Evolutionary conservation across 108 stramenopile species (phyloP), one percentile per base, ranked within the genome.

Genomic region (Nitzschia sp.): DNA sequence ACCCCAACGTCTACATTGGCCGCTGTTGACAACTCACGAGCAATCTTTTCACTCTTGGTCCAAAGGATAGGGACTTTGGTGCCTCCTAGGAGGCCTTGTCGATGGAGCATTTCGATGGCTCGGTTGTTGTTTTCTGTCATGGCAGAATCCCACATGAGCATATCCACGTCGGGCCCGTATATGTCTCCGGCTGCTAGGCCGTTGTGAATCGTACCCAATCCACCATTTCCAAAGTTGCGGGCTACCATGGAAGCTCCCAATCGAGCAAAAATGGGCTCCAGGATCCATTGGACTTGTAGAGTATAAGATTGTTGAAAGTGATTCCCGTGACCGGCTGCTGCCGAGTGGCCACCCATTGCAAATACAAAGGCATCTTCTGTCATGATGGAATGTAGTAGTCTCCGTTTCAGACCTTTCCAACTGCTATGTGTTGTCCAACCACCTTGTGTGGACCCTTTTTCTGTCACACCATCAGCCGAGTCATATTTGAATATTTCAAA

Each of bases 281-380:
- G 57, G 17, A 92, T 71, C 42, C 67, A 64, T 46, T 89, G 80
- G 39, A 92, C 74, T 57, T 84, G 83, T 50, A 85, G 77, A 29
- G 68, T 79, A 63, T 84, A 86, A 24, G 76, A 80, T 68, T 92
- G 91, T 37, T 66, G 70, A 56, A 82, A 89, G 51, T 89, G 85
- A 72, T 92, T 92, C 29, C 71, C 91, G 57, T 86, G 85, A 0
- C 85, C 85, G 14, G 85, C 85, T 20, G 85, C 79, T 6, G 85
- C 67, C 11, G 81, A 80, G 71, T 86, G 81, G 21, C 85, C 83
- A 29, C 75, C 82, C 63, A 92, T 56, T 0, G 84, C 83, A 41
- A 86, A 58, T 3, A 79, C 84, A 63, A 89, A 89, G n/a, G 57
- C 60, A 57, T 73, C 79, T 63, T 83, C 79, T 39, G 88, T 86